Evolutionary conservation across 768 basidiomycete species (phyloP), one percentile per base, ranked within the genome.

Genomic region (Termitomyces sp.): DNA sequence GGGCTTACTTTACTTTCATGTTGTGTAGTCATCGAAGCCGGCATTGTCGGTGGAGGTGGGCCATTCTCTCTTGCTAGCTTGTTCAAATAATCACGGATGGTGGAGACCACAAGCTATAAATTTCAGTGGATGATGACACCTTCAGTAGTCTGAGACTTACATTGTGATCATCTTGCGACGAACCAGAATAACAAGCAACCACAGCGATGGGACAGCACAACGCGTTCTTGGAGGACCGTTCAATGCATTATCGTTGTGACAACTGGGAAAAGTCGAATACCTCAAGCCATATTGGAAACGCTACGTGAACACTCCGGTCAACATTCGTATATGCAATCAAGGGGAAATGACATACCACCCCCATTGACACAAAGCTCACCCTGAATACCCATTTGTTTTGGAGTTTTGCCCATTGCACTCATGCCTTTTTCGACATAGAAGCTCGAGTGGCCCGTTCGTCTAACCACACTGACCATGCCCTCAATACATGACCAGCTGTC

Each of bases 401-500:
- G 81, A 6, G 86, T 86, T 74, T 89, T 91, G 17, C 88, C 88
- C 86, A 89, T 88, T 4, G 91, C 91, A 52, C 83, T 84, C 85
- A 91, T 91, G 6, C 90, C 89, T 69, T 92, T 92, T 70, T 93
- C 91, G 9, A 94, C 89, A 71, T 94, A 94, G 72, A 80, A 93
- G 65, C 87, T 91, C 8, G 90, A 91, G 70, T 93, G 92, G 2
- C 92, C 91, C 17, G 91, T 93, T 62, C 90, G 80, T 66, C 81
- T 83, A 50, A 92, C 91, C 31, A 92, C 87, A 45, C 83, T 84
- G 65, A 92, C 78, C 88, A 93, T 92, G 46, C 87, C 86, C 73
- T 93, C 89, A 48, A 93, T 68, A 67, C 83, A 84, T 36, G 83
- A 72, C 92, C 92, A 94, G 65, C 88, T 89, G 69, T 94, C 91